These are phyloP conservation scores for Cladosporium sp. DNA, from an alignment of 2,329 filamentous ascomycete genomes.

Conservation along the genomic window DNA sequence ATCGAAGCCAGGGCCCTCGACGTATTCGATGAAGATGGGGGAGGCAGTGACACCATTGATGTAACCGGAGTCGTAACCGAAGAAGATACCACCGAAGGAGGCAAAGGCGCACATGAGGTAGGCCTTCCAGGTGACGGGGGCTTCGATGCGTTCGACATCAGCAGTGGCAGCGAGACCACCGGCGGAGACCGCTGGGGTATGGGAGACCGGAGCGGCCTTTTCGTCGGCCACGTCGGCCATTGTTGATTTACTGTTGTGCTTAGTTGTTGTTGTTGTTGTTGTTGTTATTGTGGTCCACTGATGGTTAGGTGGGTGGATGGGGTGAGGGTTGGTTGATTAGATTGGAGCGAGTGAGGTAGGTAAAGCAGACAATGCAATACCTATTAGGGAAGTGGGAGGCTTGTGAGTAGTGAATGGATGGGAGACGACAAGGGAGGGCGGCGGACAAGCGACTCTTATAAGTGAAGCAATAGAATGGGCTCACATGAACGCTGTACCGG, in stretches of 20 bases:
- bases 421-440: neutral
- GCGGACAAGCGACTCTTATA: slow-evolving; percentile 6
- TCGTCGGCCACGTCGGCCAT: slow-evolving; percentile 7
- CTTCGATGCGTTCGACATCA: slow-evolving; percentile 51
- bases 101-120: slow-evolving; percentile 45
- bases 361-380: neutral
- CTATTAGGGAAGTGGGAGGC: no score
- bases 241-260: neutral
- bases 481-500: slow-evolving; percentile 7
- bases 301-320: neutral
- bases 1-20: slow-evolving; percentile 39
- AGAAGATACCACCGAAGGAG: slow-evolving; percentile 60
- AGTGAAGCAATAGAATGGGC: neutral
- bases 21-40: slow-evolving; percentile 47
- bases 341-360: slow-evolving; percentile 4
- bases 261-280: neutral
- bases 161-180: slow-evolving; percentile 36
- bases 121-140: slow-evolving; percentile 36
- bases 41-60: slow-evolving; percentile 51
- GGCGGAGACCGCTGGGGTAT: slow-evolving; percentile 17
- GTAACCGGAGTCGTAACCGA: slow-evolving; percentile 74
- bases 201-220: neutral
- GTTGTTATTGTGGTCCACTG: neutral
- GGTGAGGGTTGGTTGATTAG: neutral
- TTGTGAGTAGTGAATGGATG: slow-evolving; percentile 1